These are phyloP conservation scores for Nemania abortiva DNA, from an alignment of 2,329 filamentous ascomycete genomes.

Conservation along the genomic window DNA sequence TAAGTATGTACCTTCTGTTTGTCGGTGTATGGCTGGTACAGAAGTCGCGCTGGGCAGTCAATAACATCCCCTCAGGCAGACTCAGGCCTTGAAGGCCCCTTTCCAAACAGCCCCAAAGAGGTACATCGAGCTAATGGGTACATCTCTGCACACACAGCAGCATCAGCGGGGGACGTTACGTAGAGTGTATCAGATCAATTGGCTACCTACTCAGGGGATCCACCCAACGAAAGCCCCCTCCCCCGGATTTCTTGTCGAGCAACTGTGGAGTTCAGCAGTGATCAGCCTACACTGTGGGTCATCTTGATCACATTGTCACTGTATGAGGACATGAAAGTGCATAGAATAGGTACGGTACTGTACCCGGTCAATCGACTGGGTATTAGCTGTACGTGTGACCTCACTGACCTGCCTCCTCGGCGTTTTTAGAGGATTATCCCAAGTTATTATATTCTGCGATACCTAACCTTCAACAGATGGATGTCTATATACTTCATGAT, in stretches of 20 bases:
- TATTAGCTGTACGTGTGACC: not conserved
- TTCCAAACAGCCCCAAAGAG: not conserved
- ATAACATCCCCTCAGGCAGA: constrained; percentile 24
- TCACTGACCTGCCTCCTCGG: not conserved
- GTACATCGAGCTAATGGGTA: constrained; percentile 23
- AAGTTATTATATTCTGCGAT: not conserved
- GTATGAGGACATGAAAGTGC: constrained; percentile 13
- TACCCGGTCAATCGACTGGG: not conserved
- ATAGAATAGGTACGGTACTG: constrained; percentile 12
- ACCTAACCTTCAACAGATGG: too few relatives aligned
- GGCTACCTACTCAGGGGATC: constrained; percentile 27
- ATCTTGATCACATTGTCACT: constrained; percentile 38
- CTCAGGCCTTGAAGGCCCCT: constrained; percentile 26
- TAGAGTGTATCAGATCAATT: constrained; percentile 37
- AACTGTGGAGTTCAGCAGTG: constrained; percentile 36
- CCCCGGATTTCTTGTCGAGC: constrained; percentile 47
- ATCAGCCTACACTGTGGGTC: constrained; percentile 44
- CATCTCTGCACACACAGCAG: constrained; percentile 4
- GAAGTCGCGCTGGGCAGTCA: constrained; percentile 12
- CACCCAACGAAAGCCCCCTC: constrained; percentile 39
- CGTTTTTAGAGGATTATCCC: not conserved
- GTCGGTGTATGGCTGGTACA: constrained; percentile 1
- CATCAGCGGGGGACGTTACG: constrained; percentile 37
- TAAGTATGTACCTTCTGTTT: constrained; percentile 1
- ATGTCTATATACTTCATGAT: too few relatives aligned